These are phyloP conservation scores for Solanum clarkiae DNA, from an alignment of 257 asterid species.

Conservation along the genomic window DNA sequence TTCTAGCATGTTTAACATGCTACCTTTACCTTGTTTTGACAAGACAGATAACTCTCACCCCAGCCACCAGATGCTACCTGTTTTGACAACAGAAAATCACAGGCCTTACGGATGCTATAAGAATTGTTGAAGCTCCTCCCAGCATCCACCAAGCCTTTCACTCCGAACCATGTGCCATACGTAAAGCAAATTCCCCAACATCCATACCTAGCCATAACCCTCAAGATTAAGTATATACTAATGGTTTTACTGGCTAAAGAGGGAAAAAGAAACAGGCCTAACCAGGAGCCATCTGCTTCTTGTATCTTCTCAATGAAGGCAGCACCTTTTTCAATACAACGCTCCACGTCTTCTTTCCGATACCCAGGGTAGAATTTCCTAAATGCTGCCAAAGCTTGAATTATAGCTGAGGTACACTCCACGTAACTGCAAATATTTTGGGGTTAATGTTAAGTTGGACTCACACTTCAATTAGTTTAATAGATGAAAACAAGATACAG, in stretches of 20 bases:
- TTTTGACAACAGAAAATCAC: conserved; percentile 78
- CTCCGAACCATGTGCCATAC: conserved; percentile 85
- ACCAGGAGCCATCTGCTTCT: conserved; percentile 89
- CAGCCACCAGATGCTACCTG: conserved; percentile 89
- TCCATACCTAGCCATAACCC: conserved; percentile 55
- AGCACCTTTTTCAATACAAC: conserved; percentile 50
- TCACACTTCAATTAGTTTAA: background rate
- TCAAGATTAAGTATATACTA: background rate
- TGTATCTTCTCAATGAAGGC: conserved; percentile 63
- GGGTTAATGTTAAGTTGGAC: background rate
- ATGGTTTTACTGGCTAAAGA: background rate
- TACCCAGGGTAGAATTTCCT: conserved; percentile 70
- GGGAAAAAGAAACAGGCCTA: background rate
- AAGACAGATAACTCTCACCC: conserved; percentile 94
- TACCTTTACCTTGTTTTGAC: conserved; percentile 65
- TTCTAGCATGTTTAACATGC: background rate
- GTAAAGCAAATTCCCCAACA: conserved; percentile 95
- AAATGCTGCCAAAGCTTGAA: conserved; percentile 68
- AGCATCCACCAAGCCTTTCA: conserved; percentile 73
- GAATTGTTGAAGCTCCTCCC: conserved; percentile 51
- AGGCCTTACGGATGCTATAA: conserved; percentile 64
- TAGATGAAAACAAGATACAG: background rate
- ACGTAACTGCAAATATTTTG: conserved; percentile 45
- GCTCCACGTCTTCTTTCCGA: conserved; percentile 57
- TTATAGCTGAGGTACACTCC: conserved; percentile 92